Conservation (phyloP, 169 alveolate species). For the Perkinsus olseni region DNA sequence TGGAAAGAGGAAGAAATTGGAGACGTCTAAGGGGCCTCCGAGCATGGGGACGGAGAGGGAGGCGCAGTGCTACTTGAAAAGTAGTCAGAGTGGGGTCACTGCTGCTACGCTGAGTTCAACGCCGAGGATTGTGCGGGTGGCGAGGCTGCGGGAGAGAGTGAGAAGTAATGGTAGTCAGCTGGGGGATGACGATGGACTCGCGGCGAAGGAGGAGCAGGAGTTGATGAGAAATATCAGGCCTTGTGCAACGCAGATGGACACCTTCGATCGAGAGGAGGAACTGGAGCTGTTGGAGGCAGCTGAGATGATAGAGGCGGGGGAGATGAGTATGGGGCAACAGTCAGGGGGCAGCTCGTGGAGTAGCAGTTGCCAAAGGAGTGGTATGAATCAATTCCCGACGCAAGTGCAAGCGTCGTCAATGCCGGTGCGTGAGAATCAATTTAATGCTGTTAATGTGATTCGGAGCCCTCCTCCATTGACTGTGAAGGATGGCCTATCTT, state of each 20-base stretch:
- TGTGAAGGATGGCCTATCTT: not conserved
- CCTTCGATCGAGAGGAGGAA: no score
- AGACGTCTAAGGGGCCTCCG: not conserved
- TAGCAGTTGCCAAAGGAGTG: not conserved
- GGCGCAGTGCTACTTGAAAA: not conserved
- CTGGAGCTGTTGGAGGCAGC: no score
- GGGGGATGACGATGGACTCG: not conserved
- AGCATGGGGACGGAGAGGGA: not conserved
- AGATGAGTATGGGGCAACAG: no score
- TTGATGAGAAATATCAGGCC: no score
- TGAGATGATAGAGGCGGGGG: not conserved
- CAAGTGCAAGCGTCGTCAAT: no score
- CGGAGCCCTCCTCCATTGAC: no score
- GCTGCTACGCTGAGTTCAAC: not conserved
- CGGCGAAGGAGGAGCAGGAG: no score
- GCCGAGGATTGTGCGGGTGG: not conserved
- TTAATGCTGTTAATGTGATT: no score
- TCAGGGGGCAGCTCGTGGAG: no score
- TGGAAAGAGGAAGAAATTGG: not conserved
- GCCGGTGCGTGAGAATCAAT: no score
- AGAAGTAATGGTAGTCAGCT: not conserved
- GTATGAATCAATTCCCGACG: no score
- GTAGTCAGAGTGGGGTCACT: not conserved
- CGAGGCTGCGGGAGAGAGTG: not conserved
- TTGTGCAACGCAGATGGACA: no score